Evolutionary conservation across 805 yeast genomes (phyloP).

Genomic region (Teunomyces gatunensis): DNA sequence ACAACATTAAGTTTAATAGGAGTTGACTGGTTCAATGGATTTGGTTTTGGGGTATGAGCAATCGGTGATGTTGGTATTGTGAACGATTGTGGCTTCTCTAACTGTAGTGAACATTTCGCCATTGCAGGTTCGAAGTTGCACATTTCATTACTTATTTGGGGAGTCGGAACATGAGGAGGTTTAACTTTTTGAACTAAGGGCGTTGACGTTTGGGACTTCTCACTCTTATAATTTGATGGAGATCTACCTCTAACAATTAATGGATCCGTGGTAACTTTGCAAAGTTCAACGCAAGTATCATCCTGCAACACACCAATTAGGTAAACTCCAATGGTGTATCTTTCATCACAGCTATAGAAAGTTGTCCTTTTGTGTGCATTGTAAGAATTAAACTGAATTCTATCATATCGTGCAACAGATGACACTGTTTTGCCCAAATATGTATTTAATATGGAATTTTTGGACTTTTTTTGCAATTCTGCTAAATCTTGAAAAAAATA

Average conservation of each 20-base stretch:
- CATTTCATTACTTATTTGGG: neutral
- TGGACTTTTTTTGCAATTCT: neutral
- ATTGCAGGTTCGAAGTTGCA: neutral
- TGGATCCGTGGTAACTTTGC: constrained; percentile 50
- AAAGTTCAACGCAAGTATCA: constrained; percentile 13
- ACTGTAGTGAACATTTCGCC: neutral
- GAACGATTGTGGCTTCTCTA: neutral
- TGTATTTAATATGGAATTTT: constrained; percentile 5
- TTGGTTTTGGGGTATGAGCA: neutral
- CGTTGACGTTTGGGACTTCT: neutral
- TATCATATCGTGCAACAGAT: constrained; percentile 21
- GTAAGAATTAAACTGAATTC: constrained; percentile 20
- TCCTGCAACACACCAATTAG: constrained; percentile 13
- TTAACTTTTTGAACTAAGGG: neutral
- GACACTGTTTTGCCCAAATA: constrained; percentile 9
- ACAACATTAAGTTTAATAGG: neutral
- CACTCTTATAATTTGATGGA: constrained; percentile 50
- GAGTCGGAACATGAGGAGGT: neutral
- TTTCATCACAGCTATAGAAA: constrained; percentile 9
- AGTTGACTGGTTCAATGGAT: neutral
- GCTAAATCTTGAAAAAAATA: constrained; percentile 13
- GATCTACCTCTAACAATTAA: constrained; percentile 63
- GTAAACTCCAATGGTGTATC: constrained; percentile 15
- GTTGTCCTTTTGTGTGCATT: constrained; percentile 2
- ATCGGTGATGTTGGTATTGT: neutral